Evolutionary conservation across 2,329 filamentous ascomycete species (phyloP), one percentile per base, ranked within the genome.

Genomic region (Cladosporium sp.): DNA sequence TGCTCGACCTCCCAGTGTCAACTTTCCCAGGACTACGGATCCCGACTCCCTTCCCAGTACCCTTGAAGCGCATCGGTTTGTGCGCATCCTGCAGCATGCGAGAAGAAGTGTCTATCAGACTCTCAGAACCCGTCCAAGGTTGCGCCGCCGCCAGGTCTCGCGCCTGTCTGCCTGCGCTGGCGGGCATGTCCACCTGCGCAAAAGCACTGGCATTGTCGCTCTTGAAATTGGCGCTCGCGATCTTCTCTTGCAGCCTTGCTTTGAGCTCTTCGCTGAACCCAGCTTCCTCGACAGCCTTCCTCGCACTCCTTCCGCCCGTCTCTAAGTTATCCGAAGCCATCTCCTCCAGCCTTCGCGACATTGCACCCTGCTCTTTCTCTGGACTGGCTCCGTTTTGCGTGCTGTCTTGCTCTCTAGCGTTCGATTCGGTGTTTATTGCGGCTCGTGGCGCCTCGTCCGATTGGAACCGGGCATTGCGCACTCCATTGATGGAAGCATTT

Each of bases 71-170:
- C 16, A 85, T 73, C 21, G 85, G 85, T 73, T 88, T 88, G 71
- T 86, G 84, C 18, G 84, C 82, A 71, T 88, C 86, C 56, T 85
- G 84, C 11, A 89, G 81, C 86, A 98, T 98, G 35, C 95, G 88
- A 58, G 96, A 80, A 26, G 92, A 88, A 0, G 90, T 85, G 76
- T 97, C 93, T 71, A 89, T 86, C 1, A 89, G 80, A 5, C 81
- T 82, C 78, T 98, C 95, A 14, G 85, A 82, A 2, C 94, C 95
- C 0, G 85, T 88, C 95, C 95, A 99, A 1, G 90, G 84, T 65
- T 84, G 80, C 7, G 88, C 86, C 0, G 84, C 82, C 1, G 92
- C 92, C 40, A 88, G 85, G 59, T 89, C 86, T 67, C 87, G 84
- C 1, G 89, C 90, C 14, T 89, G 89, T 70, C 84, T 83, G 18